Base-by-base conservation (phyloP, 805 yeast genomes). In the Grigorovia transvaalensis region DNA sequence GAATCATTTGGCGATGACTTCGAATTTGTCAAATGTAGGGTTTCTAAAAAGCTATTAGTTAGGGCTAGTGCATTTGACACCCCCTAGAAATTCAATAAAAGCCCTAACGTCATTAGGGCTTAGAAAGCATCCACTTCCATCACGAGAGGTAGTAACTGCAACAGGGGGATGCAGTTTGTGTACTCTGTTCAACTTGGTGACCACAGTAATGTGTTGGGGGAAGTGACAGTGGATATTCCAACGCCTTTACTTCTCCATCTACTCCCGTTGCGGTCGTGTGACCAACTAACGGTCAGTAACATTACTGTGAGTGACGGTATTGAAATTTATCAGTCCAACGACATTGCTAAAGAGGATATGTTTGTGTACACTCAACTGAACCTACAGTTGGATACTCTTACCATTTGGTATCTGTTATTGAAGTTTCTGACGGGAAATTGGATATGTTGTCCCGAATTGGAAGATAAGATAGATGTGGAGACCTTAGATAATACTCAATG, bases 251-350 rank as follows among this genome's bases (percentile, higher is more conserved):
- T 15, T 2, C 9, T 38, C 12, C 8, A 38, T 38, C 12, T 9
- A 2, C 17, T 38, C 9, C 12, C 17, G 8, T 12, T 8, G 9
- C 5, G 17, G 8, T 38, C 4, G 18, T 7, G 12, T 12, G 42
- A 38, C 42, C 42, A 38, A 38, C 4, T 38, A 2, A 12, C 17
- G 8, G 17, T 38, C 6, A 45, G 45, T 2, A 56, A 52, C 17
- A n/a, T 64, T 11, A 27, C 51, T 1, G 51, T 59, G 5, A 61
- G 66, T 50, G 68, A 65, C 33, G 69, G 69, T 7, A 53, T 42
- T 18, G 50, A 43, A 15, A 47, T 38, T 13, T 38, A 38, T 13
- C 42, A 38, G 17, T 38, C 42, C 17, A n/a, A 3, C 42, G 15
- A 38, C 17, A n/a, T 38, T n/a, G 15, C 12, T 15, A 38, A n/a